Percentiles rank a stretch among this genome's conserved stretches.
These are phyloP conservation scores for Diaporthe batatas DNA, from an alignment of 2,329 filamentous ascomycete genomes.

Conservation along the genomic window DNA sequence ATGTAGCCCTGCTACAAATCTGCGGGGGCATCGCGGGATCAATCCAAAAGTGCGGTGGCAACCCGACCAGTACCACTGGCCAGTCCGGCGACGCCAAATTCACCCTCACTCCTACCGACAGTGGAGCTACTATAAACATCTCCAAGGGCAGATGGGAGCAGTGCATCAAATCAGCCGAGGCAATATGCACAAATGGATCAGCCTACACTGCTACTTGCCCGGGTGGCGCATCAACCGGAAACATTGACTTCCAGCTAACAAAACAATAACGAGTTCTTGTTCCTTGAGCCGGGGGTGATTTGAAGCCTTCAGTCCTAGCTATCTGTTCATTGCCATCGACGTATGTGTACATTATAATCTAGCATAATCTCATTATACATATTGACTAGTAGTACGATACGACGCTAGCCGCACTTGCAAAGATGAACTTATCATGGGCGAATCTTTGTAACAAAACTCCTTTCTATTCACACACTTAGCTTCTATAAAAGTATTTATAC, in stretches of 20 bases:
- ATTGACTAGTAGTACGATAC: too few relatives aligned
- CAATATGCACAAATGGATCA: slow-evolving; percentile 64
- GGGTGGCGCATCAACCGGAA: slow-evolving; percentile 61
- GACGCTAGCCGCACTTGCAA: too few relatives aligned
- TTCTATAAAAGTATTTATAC: too few relatives aligned
- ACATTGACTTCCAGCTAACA: slow-evolving; percentile 58
- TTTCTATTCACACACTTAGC: too few relatives aligned
- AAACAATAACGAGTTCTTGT: slow-evolving; percentile 35
- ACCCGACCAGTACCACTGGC: slow-evolving; percentile 58
- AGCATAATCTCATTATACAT: too few relatives aligned
- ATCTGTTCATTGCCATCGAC: not conserved
- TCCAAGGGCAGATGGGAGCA: slow-evolving; percentile 67
- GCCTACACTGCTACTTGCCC: slow-evolving; percentile 59
- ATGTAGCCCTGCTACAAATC: slow-evolving; percentile 73
- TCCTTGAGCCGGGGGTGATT: not conserved
- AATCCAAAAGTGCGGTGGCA: slow-evolving; percentile 60
- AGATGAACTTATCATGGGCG: too few relatives aligned
- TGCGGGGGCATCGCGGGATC: slow-evolving; percentile 65
- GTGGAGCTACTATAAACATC: slow-evolving; percentile 64
- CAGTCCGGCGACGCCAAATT: slow-evolving; percentile 63
- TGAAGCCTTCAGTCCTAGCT: too few relatives aligned
- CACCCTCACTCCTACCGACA: slow-evolving; percentile 56
- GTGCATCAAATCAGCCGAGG: slow-evolving; percentile 65
- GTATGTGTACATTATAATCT: too few relatives aligned
- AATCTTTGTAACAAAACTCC: too few relatives aligned